These are phyloP conservation scores for Prunus mongolica DNA, from an alignment of 306 rosid species.

Conservation along the genomic window DNA sequence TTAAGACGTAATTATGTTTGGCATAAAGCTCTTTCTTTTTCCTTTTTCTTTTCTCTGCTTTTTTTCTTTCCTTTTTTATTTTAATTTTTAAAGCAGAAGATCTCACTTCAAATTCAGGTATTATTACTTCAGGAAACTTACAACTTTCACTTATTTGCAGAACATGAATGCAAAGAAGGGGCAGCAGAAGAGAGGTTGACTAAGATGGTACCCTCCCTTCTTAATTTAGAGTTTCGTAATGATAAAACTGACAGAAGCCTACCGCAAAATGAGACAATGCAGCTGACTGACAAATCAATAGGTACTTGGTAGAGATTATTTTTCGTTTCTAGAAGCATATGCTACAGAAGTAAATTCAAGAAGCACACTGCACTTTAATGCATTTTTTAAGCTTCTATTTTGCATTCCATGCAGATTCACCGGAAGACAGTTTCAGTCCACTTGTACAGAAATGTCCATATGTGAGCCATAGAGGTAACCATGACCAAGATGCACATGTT, in stretches of 20 bases:
- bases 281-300: background rate
- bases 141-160: too few relatives aligned
- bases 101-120: too few relatives aligned
- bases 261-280: background rate
- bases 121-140: too few relatives aligned
- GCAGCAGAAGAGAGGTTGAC: too few relatives aligned
- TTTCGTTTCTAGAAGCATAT: background rate
- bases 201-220: too few relatives aligned
- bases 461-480: background rate
- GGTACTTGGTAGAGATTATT: background rate
- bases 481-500: background rate
- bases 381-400: background rate
- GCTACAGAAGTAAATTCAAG: background rate
- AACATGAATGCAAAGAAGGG: too few relatives aligned
- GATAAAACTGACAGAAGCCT: background rate
- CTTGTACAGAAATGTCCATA: background rate
- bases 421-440: background rate
- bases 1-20: constrained; percentile 1
- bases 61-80: too few relatives aligned
- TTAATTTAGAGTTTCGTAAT: too few relatives aligned
- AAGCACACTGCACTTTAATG: background rate
- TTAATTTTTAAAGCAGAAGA: too few relatives aligned
- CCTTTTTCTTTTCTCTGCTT: background rate
- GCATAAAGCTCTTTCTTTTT: background rate
- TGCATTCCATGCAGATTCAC: constrained; percentile 1